These are phyloP conservation scores for Boletus tomentosulus DNA, from an alignment of 768 basidiomycete species.

Conservation along the genomic window DNA sequence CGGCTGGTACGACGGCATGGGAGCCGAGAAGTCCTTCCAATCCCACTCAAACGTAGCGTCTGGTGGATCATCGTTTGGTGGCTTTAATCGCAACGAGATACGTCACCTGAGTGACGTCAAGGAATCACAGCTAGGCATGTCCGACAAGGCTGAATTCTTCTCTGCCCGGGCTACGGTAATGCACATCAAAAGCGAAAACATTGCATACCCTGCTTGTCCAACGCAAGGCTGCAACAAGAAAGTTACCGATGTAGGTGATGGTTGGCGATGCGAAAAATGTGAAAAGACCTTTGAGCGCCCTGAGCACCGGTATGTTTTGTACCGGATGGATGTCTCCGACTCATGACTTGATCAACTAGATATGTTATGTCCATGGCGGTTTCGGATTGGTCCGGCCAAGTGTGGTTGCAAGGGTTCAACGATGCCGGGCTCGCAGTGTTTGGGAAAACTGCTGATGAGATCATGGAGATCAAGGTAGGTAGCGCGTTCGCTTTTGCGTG, in stretches of 20 bases:
- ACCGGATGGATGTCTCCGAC: not conserved
- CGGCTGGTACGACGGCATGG: conserved; percentile 87
- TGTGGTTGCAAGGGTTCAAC: conserved; percentile 95
- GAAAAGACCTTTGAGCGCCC: conserved; percentile 58
- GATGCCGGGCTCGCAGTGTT: conserved; percentile 79
- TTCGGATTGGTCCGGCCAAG: conserved; percentile 84
- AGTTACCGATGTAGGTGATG: conserved; percentile 59
- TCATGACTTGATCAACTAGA: conserved; percentile 32
- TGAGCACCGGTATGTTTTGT: conserved; percentile 64
- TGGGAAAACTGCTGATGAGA: conserved; percentile 72
- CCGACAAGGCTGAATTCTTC: conserved; percentile 79
- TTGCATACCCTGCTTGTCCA: conserved; percentile 88
- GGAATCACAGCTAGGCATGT: conserved; percentile 66
- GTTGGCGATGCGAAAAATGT: conserved; percentile 96
- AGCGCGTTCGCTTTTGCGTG: not conserved
- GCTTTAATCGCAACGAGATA: conserved; percentile 70
- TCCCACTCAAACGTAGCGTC: conserved; percentile 51
- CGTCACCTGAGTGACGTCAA: conserved; percentile 76
- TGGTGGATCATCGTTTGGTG: conserved; percentile 36
- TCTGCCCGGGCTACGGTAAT: conserved; percentile 77
- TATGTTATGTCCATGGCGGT: conserved; percentile 84
- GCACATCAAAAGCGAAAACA: conserved; percentile 78
- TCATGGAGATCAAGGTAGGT: conserved; percentile 66
- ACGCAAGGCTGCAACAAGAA: conserved; percentile 85
- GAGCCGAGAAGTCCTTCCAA: conserved; percentile 61